Base-by-base conservation (phyloP, 164 flowering plant genomes). In the Euptelea pleiosperma region DNA sequence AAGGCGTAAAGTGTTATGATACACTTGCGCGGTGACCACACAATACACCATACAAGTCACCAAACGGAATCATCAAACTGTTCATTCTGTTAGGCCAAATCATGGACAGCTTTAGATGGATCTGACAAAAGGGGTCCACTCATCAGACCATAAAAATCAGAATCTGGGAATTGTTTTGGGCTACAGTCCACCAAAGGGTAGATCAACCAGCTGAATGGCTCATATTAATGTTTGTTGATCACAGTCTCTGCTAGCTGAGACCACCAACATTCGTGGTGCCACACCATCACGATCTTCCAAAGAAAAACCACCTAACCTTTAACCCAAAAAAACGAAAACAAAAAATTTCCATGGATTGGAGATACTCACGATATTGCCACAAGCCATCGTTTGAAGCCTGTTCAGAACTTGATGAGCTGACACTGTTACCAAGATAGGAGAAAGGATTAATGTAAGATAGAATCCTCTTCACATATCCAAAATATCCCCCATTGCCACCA, bases 371-470 rank as follows among this genome's bases (percentile, higher is more conserved):
- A 58, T 77, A 79, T 61, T 83, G 77, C 86, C 80, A 74, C 21
- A 55, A 34, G 61, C 82, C 65, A 39, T 24, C 57, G 26, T 59
- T 73, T 16, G 85, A 57, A 16, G 69, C 72, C 51, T 66, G 73
- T 29, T 60, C 75, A 10, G 82, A 58, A 65, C 60, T 70, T 33
- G 91, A 55, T 31, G 88, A 62, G 66, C 55, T 69, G 53, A 73
- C 45, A 56, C 68, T 43, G 54, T 80, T 75, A 59, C 86, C 77
- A 59, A 84, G 61, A 66, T 87, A 85, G 47, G 91, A 78, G 36
- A 87, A 68, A 6, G 93, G 95, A 62, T 90, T 90, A n/a, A 74
- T 22, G 60, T 70, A 87, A 37, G 91, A 87, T 15, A 90, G 47
- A 15, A 77, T 3, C 57, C 80, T 73, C 73, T 60, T 82, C 11